phyloP scores from a whole-genome alignment of 2,329 filamentous ascomycete genomes.

The Ophiocordyceps robertsii region DNA sequence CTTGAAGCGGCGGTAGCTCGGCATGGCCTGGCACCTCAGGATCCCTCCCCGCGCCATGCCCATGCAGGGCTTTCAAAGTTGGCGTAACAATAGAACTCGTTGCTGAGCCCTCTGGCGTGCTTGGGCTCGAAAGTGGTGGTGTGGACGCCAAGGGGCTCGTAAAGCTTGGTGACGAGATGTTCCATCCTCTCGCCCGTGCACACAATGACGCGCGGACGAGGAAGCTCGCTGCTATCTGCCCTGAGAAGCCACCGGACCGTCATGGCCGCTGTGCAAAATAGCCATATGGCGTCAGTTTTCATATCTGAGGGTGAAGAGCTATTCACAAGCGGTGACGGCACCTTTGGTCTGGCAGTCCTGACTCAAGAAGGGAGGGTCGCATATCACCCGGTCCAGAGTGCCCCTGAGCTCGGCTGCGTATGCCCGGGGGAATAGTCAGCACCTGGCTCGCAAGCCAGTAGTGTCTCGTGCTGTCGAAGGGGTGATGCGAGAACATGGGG shows the following conservation, averaged over 20 bases:
- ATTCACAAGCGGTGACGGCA: conserved; percentile 16
- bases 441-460: no score
- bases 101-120: conserved; percentile 62
- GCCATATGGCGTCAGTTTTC: conserved; percentile 1
- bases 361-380: conserved; percentile 68
- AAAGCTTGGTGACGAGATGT: conserved; percentile 49
- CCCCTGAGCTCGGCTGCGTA: conserved; percentile 42
- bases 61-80: conserved; percentile 55
- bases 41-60: conserved; percentile 19
- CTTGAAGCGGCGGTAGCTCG: no score
- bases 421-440: background rate
- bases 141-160: conserved; percentile 44
- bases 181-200: conserved; percentile 73
- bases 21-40: no score
- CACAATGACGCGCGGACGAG: conserved; percentile 37
- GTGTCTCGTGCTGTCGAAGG: background rate
- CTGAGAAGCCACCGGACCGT: conserved; percentile 63
- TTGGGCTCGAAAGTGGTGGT: conserved; percentile 56
- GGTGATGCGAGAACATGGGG: background rate
- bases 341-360: conserved; percentile 72
- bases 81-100: conserved; percentile 69
- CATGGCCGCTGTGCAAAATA: conserved; percentile 43
- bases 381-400: conserved; percentile 54
- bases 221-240: conserved; percentile 7
- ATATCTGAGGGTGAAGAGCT: background rate